Conservation (phyloP, 2,329 filamentous ascomycete species). For the Hypomyces perniciosus region DNA sequence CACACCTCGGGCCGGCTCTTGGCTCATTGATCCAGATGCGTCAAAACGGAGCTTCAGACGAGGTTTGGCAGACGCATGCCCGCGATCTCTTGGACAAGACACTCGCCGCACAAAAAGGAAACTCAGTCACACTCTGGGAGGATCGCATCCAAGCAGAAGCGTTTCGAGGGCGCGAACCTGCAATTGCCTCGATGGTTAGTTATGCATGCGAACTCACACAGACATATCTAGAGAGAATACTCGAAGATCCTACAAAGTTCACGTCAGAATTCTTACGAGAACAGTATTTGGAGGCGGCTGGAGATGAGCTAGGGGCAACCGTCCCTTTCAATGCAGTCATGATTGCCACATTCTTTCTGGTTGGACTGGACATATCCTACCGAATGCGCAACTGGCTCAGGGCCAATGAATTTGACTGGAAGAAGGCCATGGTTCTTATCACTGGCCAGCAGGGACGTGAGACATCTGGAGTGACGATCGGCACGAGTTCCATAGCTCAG, state of each 20-base stretch:
- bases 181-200: constrained; percentile 1
- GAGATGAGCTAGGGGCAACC: not conserved
- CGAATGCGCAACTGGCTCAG: not conserved
- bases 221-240: not conserved
- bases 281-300: constrained; percentile 3
- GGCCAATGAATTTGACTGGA: constrained; percentile 1
- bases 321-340: constrained; percentile 7
- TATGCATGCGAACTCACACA: not conserved
- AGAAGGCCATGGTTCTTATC: constrained; percentile 1
- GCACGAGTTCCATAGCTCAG: constrained; percentile 2
- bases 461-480: constrained; percentile 3
- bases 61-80: not conserved
- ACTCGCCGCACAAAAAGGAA: not conserved
- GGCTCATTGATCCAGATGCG: not conserved
- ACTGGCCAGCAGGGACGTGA: not conserved
- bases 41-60: not conserved
- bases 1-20: not conserved
- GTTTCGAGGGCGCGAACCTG: not conserved
- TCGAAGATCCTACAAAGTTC: not conserved
- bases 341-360: constrained; percentile 9
- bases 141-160: not conserved
- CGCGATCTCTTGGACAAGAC: not conserved
- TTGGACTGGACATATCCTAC: not conserved
- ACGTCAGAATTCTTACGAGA: constrained; percentile 2
- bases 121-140: not conserved